A percentile compares a stretch with the other conserved stretches of the same genome.
phyloP scores from a whole-genome alignment of 768 basidiomycete species.

The Amanita jacksonii region DNA sequence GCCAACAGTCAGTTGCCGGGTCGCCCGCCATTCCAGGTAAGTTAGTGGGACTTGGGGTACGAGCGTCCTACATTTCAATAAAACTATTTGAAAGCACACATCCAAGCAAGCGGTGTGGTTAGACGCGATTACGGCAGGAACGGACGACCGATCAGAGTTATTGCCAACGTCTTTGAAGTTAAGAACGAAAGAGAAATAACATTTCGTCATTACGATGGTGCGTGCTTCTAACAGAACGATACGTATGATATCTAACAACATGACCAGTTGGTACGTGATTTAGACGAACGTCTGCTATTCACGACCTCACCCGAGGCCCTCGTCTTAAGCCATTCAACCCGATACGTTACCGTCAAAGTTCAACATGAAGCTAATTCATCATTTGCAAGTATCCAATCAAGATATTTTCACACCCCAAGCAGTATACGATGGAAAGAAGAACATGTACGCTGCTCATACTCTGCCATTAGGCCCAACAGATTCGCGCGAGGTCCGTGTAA shows the following conservation, averaged over 20 bases:
- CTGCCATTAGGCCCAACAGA: constrained; percentile 48
- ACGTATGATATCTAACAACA: constrained; percentile 2
- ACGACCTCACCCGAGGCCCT: neutral
- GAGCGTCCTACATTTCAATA: neutral
- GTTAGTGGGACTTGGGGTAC: constrained; percentile 8
- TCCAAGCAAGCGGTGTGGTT: constrained; percentile 50
- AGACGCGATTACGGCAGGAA: constrained; percentile 44
- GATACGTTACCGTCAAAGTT: constrained; percentile 17
- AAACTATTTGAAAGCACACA: constrained; percentile 16
- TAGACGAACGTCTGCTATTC: neutral
- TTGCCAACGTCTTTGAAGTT: constrained; percentile 41
- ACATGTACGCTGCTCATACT: constrained; percentile 51
- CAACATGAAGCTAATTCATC: constrained; percentile 62
- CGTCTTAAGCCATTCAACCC: neutral
- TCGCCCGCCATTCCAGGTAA: constrained; percentile 16
- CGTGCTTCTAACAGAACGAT: neutral
- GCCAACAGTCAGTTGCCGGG: too few species aligned
- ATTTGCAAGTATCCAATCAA: constrained; percentile 51
- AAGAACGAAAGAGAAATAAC: constrained; percentile 38
- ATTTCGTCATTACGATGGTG: constrained; percentile 72
- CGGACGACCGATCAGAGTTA: constrained; percentile 30
- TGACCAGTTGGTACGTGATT: constrained; percentile 26
- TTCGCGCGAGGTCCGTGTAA: constrained; percentile 38
- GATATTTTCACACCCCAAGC: constrained; percentile 64
- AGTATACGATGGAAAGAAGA: constrained; percentile 77